Conservation (phyloP, 176 grass and related monocot species). For the Aegilops sharonensis region DNA sequence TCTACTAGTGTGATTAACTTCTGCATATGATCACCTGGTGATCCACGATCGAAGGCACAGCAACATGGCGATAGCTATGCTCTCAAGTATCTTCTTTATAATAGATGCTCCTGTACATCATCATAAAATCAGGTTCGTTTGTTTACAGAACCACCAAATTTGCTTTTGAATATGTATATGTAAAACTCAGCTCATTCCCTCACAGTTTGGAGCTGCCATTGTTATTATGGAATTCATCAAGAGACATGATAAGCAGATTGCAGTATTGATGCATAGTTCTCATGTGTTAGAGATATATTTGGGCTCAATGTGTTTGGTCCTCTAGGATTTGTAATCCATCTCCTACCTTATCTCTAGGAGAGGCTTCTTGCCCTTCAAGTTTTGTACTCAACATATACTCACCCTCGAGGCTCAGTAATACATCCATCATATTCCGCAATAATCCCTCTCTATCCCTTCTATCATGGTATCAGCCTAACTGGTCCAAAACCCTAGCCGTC, state of each 20-base stretch:
- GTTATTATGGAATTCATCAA: conserved; percentile 29
- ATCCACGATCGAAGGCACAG: background rate
- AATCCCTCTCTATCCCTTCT: no score
- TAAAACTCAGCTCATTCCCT: conserved; percentile 32
- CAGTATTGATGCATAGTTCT: background rate
- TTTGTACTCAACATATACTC: no score
- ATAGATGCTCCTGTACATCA: conserved; percentile 50
- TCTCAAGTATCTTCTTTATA: conserved; percentile 16
- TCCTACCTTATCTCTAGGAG: no score
- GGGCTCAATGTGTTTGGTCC: no score
- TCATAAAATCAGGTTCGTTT: conserved; percentile 31
- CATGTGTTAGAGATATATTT: background rate
- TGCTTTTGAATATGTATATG: conserved; percentile 36
- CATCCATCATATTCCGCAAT: no score
- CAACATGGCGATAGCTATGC: background rate
- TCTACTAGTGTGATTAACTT: background rate
- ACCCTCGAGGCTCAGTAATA: no score
- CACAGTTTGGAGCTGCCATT: conserved; percentile 23
- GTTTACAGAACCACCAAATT: conserved; percentile 37
- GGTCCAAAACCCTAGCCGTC: no score
- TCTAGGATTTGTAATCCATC: no score
- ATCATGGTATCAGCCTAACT: no score
- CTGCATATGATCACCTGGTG: background rate
- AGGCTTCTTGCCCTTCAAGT: no score
- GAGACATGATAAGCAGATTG: conserved; percentile 5